phyloP scores from a whole-genome alignment of 768 basidiomycete species.

The Heimioporus sp. region DNA sequence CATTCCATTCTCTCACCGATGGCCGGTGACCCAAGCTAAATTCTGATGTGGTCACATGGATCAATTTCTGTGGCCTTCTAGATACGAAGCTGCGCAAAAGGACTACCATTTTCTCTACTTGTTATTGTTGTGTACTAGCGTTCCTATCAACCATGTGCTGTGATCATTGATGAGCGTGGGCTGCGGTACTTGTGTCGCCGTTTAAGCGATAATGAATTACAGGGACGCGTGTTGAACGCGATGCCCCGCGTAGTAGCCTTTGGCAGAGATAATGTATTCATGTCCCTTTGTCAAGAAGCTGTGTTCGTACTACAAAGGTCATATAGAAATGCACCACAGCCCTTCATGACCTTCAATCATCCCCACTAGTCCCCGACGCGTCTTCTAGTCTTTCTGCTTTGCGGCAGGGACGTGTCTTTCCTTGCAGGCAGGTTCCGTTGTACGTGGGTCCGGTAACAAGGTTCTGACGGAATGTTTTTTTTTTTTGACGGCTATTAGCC shows the following conservation, averaged over 20 bases:
- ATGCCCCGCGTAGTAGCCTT: slow-evolving; percentile 1
- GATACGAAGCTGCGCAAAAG: slow-evolving; percentile 12
- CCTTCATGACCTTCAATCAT: no score
- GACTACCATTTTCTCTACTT: slow-evolving; percentile 13
- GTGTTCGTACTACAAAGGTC: slow-evolving; percentile 6
- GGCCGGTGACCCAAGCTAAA: not conserved
- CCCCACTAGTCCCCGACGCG: not conserved
- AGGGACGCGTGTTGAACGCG: slow-evolving; percentile 17
- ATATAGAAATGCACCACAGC: not conserved
- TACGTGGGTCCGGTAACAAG: slow-evolving; percentile 16
- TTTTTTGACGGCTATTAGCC: not conserved
- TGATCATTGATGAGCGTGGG: slow-evolving; percentile 8
- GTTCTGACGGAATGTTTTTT: slow-evolving; percentile 15
- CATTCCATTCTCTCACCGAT: slow-evolving; percentile 1
- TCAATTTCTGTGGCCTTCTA: not conserved
- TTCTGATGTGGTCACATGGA: slow-evolving; percentile 4
- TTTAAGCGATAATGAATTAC: slow-evolving; percentile 24
- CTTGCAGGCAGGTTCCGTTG: slow-evolving; percentile 3
- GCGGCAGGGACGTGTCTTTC: slow-evolving; percentile 7
- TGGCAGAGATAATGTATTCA: no score
- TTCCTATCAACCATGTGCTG: slow-evolving; percentile 1
- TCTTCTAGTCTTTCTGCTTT: slow-evolving; percentile 2
- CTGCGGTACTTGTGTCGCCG: slow-evolving; percentile 22
- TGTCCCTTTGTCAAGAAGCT: slow-evolving; percentile 3
- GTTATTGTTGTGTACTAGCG: slow-evolving; percentile 18